Percentiles rank a stretch among this genome's conserved stretches.
Conservation (phyloP, 129 eudicot species). For the Chrysanthemum makinoi region DNA sequence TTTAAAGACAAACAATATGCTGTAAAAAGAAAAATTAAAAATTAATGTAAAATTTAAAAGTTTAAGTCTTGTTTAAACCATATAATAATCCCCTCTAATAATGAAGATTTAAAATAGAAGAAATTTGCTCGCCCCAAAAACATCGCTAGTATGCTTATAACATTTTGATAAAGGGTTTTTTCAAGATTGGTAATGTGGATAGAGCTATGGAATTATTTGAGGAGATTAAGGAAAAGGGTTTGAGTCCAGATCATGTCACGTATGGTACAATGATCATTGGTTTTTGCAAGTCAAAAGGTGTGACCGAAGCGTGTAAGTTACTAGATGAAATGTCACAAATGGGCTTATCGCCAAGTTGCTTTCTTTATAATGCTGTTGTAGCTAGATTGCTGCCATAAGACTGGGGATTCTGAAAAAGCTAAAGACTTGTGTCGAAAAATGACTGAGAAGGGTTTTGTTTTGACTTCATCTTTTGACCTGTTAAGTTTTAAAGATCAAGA, state of each 20-base stretch:
- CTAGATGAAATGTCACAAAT: conserved; percentile 32
- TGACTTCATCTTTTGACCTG: conserved; percentile 9
- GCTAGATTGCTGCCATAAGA: conserved; percentile 23
- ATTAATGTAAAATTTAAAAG: too few species aligned
- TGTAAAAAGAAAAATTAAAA: too few species aligned
- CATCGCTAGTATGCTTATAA: too few species aligned
- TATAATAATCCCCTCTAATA: too few species aligned
- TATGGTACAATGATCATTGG: conserved; percentile 26
- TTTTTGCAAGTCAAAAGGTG: conserved; percentile 26
- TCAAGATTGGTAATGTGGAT: conserved; percentile 21
- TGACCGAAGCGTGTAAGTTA: conserved; percentile 20
- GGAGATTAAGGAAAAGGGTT: conserved; percentile 26
- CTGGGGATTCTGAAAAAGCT: conserved; percentile 35
- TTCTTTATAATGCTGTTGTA: conserved; percentile 12
- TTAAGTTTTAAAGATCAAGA: conserved; percentile 28
- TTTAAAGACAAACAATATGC: too few species aligned
- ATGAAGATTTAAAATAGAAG: too few species aligned
- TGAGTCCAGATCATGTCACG: conserved; percentile 10
- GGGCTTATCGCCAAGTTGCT: conserved; percentile 6
- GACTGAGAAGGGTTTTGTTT: conserved; percentile 20
- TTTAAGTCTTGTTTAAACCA: too few species aligned
- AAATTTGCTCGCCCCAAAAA: too few species aligned
- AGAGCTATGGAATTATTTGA: conserved; percentile 31
- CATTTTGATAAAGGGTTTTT: conserved; percentile 27
- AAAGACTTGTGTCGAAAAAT: conserved; percentile 26